phyloP scores from a whole-genome alignment of 169 alveolate species.

The Hammondia hammondi region DNA sequence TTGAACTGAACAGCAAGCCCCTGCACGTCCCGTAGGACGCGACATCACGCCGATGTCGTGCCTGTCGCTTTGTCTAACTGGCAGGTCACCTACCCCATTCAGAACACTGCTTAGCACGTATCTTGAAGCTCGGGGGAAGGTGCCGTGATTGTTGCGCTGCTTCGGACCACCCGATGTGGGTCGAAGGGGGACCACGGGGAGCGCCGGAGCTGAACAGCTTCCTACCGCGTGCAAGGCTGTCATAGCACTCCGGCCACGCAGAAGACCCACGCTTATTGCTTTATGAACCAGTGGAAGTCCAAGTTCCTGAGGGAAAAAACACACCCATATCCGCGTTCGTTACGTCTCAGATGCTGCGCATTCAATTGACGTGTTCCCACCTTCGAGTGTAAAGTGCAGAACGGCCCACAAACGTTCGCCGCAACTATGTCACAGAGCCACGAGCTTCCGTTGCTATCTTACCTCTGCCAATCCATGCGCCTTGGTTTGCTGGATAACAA shows the following conservation, averaged over 20 bases:
- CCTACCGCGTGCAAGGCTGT: background rate
- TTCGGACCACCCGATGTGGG: background rate
- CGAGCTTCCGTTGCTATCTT: background rate
- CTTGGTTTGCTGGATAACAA: slow-evolving; percentile 2
- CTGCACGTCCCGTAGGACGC: too few relatives aligned
- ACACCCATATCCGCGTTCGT: background rate
- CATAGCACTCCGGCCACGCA: background rate
- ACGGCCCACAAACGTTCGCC: too few relatives aligned
- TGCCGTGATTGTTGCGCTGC: background rate
- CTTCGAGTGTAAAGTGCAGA: too few relatives aligned
- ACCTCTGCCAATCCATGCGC: slow-evolving; percentile 17
- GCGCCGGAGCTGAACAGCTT: background rate
- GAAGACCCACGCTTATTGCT: slow-evolving; percentile 3
- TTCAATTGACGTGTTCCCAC: too few relatives aligned
- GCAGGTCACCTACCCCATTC: too few relatives aligned
- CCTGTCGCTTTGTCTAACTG: too few relatives aligned
- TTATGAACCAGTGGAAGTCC: slow-evolving; percentile 23
- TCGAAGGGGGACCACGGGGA: background rate
- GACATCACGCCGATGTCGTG: too few relatives aligned
- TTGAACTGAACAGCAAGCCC: too few relatives aligned
- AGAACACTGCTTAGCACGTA: too few relatives aligned
- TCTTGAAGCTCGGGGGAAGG: too few relatives aligned
- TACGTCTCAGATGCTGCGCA: too few relatives aligned
- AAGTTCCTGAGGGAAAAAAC: background rate
- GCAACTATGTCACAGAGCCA: too few relatives aligned